Evolutionary conservation across 1,284 basidiomycete species (phyloP), one percentile per base, ranked within the genome.

Genomic region (Pholiota adiposa): DNA sequence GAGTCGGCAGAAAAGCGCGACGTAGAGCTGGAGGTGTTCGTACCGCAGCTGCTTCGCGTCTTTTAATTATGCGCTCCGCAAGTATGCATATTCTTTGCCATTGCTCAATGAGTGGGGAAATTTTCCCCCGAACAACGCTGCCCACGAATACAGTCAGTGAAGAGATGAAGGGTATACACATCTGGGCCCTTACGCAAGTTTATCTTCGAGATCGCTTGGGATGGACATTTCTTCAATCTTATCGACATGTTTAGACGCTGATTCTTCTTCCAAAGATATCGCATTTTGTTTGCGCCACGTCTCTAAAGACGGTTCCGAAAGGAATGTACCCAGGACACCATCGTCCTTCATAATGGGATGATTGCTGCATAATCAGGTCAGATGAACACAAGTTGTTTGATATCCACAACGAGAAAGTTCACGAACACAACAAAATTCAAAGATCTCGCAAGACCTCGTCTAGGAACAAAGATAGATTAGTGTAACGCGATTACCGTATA

Each of bases 301-400:
- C 71, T 96, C 94, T 65, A 96, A 90, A 5, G 90, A 89, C 0
- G 86, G 81, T 68, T 94, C 92, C 1, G 88, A 86, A 19, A 96
- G 78, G 76, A 98, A 98, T 0, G 87, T 87, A 5, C 85, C 80
- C 4, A 98, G 79, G 5, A 96, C 77, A 9, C 89, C 92, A 64
- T 98, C 96, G 19, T 92, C 89, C 69, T 89, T 92, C 61, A 97
- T 83, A 27, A 95, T 83, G 0, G 96, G 96, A 69, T 98, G 96
- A 65, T 96, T 97, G 64, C 92, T 93, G 62, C 29, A 58, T 25
- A 49, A 49, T 16, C 33, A 9, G 55, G 27, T 27, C 14, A 9
- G 14, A 23, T 58, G 36, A 62, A 56, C 38, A 40, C 36, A 36
- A 18, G 23, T 46, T 12, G 48, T 53, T 58, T 50, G 4, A 34